Evolutionary conservation across 768 basidiomycete species (phyloP), one percentile per base, ranked within the genome.

Genomic region (Naganishia friedmannii): DNA sequence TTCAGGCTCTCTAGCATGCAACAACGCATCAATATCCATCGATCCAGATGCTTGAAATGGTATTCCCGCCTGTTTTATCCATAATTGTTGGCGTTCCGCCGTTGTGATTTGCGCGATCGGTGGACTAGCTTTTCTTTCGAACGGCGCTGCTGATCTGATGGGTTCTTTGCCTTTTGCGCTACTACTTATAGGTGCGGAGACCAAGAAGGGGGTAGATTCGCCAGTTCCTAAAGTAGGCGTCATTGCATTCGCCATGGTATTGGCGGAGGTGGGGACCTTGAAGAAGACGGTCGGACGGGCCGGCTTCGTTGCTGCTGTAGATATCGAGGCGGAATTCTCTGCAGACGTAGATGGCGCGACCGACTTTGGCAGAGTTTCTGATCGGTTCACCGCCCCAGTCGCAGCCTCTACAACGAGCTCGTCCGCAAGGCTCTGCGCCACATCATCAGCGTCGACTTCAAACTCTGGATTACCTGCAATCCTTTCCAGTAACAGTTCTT

Each of bases 101-200:
- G 60, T 45, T 2, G 39, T 26, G 23, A 42, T 26, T 45, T 63
- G 60, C 5, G 42, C 19, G 39, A 63, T 42, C 19, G 60, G 60
- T 9, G 60, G 60, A 63, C 60, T 63, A 42, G 60, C 60, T 13
- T 37, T 42, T 21, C 60, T n/a, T n/a, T 63, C 60, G 39, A 45
- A 63, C 60, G n/a, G 60, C 42, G 29, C 13, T 29, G 12, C 54
- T 55, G 60, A 29, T 45, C 60, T n/a, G 39, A 63, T 21, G 7
- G 60, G 60, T 45, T 63, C 60, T 29, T 63, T 63, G 42, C 60
- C 60, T 26, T 46, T 46, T n/a, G 39, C 60, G 39, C 39, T 63
- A 5, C 10, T 42, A n/a, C 39, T 42, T n/a, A 37, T n/a, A 7
- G 60, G 60, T 3, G 23, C 39, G 6, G 17, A 6, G 15, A 2